Evolutionary conservation across 1,139 yeast species (phyloP), one percentile per base, ranked within the genome.

Genomic region (Meyerozyma guilliermondii): DNA sequence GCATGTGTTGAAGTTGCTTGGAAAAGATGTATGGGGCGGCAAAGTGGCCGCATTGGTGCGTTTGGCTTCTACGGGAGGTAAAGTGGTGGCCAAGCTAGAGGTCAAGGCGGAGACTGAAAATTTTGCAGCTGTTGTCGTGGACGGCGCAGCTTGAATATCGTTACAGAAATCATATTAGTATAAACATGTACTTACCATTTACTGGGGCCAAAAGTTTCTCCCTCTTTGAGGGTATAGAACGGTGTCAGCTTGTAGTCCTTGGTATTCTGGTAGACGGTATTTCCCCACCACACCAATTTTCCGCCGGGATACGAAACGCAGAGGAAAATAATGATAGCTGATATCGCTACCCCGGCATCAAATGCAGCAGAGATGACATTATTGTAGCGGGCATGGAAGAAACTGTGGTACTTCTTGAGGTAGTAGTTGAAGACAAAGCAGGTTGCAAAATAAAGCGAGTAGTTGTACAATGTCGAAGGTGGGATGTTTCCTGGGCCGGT

Each of bases 1-100:
- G 41, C 98, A 91, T 60, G 72, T 78, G 11, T 71, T 92, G 65
- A 89, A 89, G 67, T 68, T 89, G 53, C 85, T 77, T 57, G 98
- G 98, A 59, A 85, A 83, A 66, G 81, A 87, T 51, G 76, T 86
- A 27, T 74, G 76, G 65, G 92, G 89, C 42, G 76, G 76, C 26
- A 84, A 83, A 64, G 80, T 88, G 48, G 92, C 83, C 22, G 80
- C 81, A 7, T 61, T 74, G 50, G 74, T 87, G 38, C 81, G 87
- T 60, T 76, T 92, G 66, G 95, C 92, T 13, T 71, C 76, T 52
- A 75, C 83, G 42, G 76, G 87, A 10, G 80, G 82, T 43, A 78
- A 77, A 51, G 81, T 87, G 44, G 87, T 91, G 51, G 81, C 92
- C 59, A 89, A 87, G 68, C 75, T 85, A 43, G 76, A 78, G 50